Percentiles rank a stretch among this genome's conserved stretches.
Evolutionary conservation across 768 basidiomycete species (phyloP).

Genomic region (Cystobasidium ongulense): DNA sequence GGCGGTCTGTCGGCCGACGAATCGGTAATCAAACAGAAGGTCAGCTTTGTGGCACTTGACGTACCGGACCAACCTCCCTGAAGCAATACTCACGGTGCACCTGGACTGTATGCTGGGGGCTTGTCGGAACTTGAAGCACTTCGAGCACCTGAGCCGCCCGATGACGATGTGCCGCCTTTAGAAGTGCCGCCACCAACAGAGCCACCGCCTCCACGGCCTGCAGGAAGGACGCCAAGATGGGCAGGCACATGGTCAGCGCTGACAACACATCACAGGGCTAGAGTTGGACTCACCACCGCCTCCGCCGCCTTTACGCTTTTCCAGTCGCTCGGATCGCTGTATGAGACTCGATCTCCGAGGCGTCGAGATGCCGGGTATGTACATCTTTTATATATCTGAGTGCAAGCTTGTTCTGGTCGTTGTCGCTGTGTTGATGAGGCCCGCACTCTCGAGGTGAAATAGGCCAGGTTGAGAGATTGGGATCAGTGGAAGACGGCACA

Average conservation of each 20-base stretch:
- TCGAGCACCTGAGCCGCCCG: background rate
- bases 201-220: constrained; percentile 22
- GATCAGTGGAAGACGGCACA: no score
- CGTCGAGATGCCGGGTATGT: constrained; percentile 1
- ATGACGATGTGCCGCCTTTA: background rate
- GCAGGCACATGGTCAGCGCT: background rate
- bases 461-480: no score
- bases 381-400: background rate
- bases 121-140: background rate
- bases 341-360: background rate
- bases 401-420: no score
- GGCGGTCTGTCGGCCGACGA: constrained; percentile 9
- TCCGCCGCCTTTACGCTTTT: constrained; percentile 15
- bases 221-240: background rate
- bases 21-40: background rate
- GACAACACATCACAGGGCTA: background rate
- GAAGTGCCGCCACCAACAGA: background rate
- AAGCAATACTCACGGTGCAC: constrained; percentile 20
- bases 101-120: constrained; percentile 20
- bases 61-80: no score
- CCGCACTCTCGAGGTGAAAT: no score
- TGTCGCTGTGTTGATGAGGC: no score
- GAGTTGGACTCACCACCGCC: background rate
- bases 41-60: no score
- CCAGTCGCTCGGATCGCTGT: background rate